These are phyloP conservation scores for Syzygium oleosum DNA, from an alignment of 345 rosid species.

Conservation along the genomic window DNA sequence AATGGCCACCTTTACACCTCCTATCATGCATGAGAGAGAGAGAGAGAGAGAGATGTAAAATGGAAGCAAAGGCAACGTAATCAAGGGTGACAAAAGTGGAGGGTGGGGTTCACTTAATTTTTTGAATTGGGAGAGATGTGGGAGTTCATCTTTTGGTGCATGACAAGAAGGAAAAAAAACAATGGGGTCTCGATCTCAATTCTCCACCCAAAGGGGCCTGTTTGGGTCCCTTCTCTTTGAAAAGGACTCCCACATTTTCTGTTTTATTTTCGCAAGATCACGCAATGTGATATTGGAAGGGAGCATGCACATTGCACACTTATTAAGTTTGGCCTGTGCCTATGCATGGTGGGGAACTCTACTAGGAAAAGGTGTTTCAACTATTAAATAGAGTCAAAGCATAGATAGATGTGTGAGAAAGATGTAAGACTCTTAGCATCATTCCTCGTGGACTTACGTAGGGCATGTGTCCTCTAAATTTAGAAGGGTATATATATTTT, in stretches of 20 bases:
- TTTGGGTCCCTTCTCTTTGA: slow-evolving; percentile 3
- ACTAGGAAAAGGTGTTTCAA: not conserved
- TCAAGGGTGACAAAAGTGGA: slow-evolving; percentile 28
- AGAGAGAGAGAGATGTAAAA: slow-evolving; percentile 31
- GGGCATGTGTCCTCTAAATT: not conserved
- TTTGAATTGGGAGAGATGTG: not conserved
- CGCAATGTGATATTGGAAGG: slow-evolving; percentile 1
- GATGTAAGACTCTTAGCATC: not conserved
- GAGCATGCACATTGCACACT: not conserved
- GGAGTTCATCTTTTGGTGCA: slow-evolving; percentile 30
- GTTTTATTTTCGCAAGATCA: slow-evolving; percentile 20
- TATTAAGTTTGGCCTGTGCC: not conserved
- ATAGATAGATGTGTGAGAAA: not conserved
- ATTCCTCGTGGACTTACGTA: not conserved
- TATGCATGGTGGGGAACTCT: not conserved
- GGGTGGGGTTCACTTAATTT: slow-evolving; percentile 17
- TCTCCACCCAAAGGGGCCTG: slow-evolving; percentile 2
- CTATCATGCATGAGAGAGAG: slow-evolving; percentile 16
- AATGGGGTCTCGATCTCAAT: slow-evolving; percentile 19
- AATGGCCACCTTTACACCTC: slow-evolving; percentile 13
- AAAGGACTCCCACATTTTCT: slow-evolving; percentile 7
- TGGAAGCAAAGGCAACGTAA: slow-evolving; percentile 47
- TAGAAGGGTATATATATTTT: not conserved
- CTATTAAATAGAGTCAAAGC: not conserved
- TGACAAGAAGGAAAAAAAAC: slow-evolving; percentile 13